Base-by-base conservation (phyloP, 176 grass and related monocot species). In the Triticum timopheevii region DNA sequence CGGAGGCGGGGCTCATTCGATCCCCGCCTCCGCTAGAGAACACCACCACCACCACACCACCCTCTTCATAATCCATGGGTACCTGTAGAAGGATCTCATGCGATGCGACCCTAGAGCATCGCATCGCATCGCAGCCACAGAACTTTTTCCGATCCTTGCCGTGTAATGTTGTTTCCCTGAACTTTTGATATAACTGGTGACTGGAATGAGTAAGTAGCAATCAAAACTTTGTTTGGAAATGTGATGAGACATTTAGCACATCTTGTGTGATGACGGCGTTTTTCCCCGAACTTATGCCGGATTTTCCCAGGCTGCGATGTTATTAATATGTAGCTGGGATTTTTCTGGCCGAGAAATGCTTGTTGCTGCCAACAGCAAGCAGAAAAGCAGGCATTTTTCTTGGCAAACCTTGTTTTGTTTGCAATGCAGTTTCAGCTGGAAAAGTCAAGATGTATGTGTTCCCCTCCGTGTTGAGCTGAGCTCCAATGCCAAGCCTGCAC, bases 31-130 rank as follows among this genome's bases (percentile, higher is more conserved):
- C 6, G 38, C 78, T 52, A 82, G 78, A 79, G 73, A 76, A 52
- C 3, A 7, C 70, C 63, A 1, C 62, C 62, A 11, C 42, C 24
- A 0, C 13, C 40, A 34, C 34, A 36, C 59, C 25, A 6, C 13
- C 50, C 19, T 77, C 49, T 52, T 35, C 49, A 20, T 42, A 45
- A 17, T 71, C 38, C 25, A 49, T 83, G 16, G 75, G 88, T 82
- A 81, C n/a, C 62, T 71, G 85, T 78, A 90, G 80, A 73, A 90
- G 45, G 13, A 87, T 59, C 58, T 73, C 61, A 34, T 66, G 65
- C 65, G 10, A 52, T 34, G 10, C 54, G 10, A 59, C 3, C 0
- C 54, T 22, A 59, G 17, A 22, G 54, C 7, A 4, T 36, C 35
- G 35, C 35, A 36, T 0, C 3, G 44, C 44, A 42, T 78, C 73